Conservation (phyloP, 1,139 yeast species). For the Citeromyces hawaiiensis region DNA sequence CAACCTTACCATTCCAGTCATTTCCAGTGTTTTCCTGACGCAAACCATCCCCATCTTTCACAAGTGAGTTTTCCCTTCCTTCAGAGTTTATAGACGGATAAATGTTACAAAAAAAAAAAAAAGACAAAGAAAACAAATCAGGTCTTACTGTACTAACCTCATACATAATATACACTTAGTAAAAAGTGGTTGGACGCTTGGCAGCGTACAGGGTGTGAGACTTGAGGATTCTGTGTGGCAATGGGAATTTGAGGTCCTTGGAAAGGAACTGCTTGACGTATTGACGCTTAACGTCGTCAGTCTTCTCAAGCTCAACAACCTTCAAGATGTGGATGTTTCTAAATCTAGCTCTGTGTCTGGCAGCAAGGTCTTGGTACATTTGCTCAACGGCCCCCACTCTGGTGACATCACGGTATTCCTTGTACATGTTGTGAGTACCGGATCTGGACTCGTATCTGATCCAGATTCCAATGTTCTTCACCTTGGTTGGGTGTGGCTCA, state of each 20-base stretch:
- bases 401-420: constrained; percentile 99
- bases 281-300: constrained; percentile 98
- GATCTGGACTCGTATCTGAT: constrained; percentile 99
- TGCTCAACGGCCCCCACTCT: constrained; percentile 98
- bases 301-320: constrained; percentile 97
- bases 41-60: neutral
- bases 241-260: constrained; percentile 98
- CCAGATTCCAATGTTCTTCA: constrained; percentile 99
- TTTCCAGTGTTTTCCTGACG: constrained; percentile 50
- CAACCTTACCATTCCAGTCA: constrained; percentile 84
- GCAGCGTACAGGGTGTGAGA: constrained; percentile 78
- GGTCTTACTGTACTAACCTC: too few relatives aligned
- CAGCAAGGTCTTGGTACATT: constrained; percentile 99
- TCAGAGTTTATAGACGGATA: too few relatives aligned
- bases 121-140: neutral
- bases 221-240: constrained; percentile 98
- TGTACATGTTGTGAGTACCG: constrained; percentile 99
- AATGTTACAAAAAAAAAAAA: too few relatives aligned
- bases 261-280: constrained; percentile 95
- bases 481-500: constrained; percentile 98
- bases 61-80: neutral
- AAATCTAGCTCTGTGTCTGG: constrained; percentile 99
- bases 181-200: constrained; percentile 95
- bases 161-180: constrained; percentile 30
- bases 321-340: constrained; percentile 97